Conservation (phyloP, 768 basidiomycete genomes). For the Pholiota molesta region DNA sequence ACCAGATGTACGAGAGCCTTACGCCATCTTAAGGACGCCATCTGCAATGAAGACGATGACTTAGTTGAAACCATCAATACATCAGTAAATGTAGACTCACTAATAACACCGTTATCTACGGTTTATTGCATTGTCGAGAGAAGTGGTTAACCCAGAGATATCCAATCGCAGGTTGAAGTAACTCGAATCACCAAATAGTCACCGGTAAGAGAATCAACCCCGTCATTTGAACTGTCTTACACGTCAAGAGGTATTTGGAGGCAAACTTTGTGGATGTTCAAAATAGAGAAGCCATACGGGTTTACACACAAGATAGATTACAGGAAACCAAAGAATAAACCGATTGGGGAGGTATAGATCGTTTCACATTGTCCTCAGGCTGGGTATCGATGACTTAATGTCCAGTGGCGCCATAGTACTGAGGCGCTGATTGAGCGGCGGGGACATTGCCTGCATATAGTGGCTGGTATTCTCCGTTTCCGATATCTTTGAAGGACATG, state of each 20-base stretch:
- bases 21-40: too few species aligned
- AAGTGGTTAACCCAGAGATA: too few species aligned
- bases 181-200: neutral
- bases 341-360: neutral
- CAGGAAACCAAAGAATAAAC: neutral
- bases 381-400: conserved; percentile 18
- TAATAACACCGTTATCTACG: too few species aligned
- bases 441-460: conserved; percentile 33
- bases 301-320: neutral
- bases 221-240: neutral
- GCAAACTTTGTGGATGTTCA: neutral
- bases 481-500: conserved; percentile 33
- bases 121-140: too few species aligned
- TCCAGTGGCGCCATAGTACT: conserved; percentile 46
- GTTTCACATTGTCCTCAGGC: neutral
- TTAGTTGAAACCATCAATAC: neutral
- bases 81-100: too few species aligned
- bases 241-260: neutral
- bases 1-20: neutral
- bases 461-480: conserved; percentile 46
- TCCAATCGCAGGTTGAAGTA: neutral
- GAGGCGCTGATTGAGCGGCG: conserved; percentile 29
- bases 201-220: neutral
- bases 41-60: neutral
- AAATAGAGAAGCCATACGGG: neutral